A percentile compares a stretch with the other conserved stretches of the same genome.
phyloP scores from a whole-genome alignment of 192 early-diverging fungal species.

The Geranomyces variabilis region DNA sequence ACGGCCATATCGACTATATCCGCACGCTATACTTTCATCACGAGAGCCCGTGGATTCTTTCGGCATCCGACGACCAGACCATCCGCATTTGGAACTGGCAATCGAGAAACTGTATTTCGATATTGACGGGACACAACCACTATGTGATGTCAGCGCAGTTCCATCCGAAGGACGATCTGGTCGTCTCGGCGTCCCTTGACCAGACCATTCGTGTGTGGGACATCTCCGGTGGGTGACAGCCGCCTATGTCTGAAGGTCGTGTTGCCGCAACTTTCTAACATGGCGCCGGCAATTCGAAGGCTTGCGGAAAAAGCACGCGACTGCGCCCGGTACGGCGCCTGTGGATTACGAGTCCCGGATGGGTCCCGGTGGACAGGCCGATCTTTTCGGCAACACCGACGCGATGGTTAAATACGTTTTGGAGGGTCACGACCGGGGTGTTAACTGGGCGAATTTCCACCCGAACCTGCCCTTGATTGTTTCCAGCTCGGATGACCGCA shows the following conservation, averaged over 20 bases:
- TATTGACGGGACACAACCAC: slow-evolving; percentile 97
- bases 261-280: not conserved
- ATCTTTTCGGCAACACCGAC: slow-evolving; percentile 96
- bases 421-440: slow-evolving; percentile 95
- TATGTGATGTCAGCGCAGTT: slow-evolving; percentile 99
- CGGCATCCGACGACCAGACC: slow-evolving; percentile 96
- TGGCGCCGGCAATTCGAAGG: slow-evolving; percentile 46
- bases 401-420: slow-evolving; percentile 97
- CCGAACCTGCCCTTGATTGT: slow-evolving; percentile 95
- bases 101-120: slow-evolving; percentile 94
- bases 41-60: slow-evolving; percentile 98
- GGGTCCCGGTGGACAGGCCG: slow-evolving; percentile 69
- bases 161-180: slow-evolving; percentile 96
- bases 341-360: slow-evolving; percentile 37
- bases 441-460: slow-evolving; percentile 99
- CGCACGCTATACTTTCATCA: slow-evolving; percentile 96
- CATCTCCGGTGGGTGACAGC: slow-evolving; percentile 75
- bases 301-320: slow-evolving; percentile 80
- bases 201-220: slow-evolving; percentile 99
- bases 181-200: slow-evolving; percentile 95
- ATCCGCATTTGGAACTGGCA: slow-evolving; percentile 99
- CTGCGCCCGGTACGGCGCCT: slow-evolving; percentile 49
- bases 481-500: slow-evolving; percentile 95
- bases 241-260: not conserved
- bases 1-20: slow-evolving; percentile 98